Conservation (phyloP, 2,329 filamentous ascomycete species). For the Colletotrichum theobromicola region DNA sequence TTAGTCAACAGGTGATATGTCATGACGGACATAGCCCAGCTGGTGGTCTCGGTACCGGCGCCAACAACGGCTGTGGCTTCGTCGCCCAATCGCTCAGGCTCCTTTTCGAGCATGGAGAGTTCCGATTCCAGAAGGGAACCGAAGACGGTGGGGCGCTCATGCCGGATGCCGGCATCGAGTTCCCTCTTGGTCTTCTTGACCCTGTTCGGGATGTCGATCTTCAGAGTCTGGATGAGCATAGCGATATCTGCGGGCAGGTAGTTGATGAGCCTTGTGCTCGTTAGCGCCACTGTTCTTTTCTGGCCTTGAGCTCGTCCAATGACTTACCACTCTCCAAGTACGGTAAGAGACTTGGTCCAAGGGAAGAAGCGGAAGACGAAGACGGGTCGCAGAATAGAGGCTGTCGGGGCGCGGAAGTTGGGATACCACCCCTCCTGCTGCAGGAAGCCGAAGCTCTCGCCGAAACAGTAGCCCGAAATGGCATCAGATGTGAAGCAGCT, state of each 20-base stretch:
- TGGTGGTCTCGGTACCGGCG: constrained; percentile 27
- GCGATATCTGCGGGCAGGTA: constrained; percentile 19
- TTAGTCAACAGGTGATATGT: constrained; percentile 39
- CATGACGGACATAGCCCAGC: constrained; percentile 35
- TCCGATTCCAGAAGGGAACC: constrained; percentile 22
- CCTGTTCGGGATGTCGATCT: constrained; percentile 18
- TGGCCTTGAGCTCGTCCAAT: too few relatives aligned
- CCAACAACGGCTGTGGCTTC: constrained; percentile 21
- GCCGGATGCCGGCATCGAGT: constrained; percentile 20
- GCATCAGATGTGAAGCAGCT: constrained; percentile 45
- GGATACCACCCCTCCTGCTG: constrained; percentile 38
- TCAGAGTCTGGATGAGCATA: constrained; percentile 19
- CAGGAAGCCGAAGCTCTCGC: constrained; percentile 38
- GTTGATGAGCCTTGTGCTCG: constrained; percentile 8
- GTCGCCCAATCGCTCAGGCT: constrained; percentile 10
- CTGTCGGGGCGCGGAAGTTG: constrained; percentile 32
- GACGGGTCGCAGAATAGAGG: constrained; percentile 24
- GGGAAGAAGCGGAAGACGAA: constrained; percentile 31
- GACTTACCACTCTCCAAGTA: constrained; percentile 18
- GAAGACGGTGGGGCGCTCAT: constrained; percentile 22
- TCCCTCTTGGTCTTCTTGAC: constrained; percentile 20
- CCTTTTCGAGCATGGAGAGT: constrained; percentile 9
- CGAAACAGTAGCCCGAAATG: constrained; percentile 42
- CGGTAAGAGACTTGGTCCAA: constrained; percentile 21
- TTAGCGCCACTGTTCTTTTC: background rate